phyloP scores from a whole-genome alignment of 2,329 filamentous ascomycete species.

The Chaetomium sp. region DNA sequence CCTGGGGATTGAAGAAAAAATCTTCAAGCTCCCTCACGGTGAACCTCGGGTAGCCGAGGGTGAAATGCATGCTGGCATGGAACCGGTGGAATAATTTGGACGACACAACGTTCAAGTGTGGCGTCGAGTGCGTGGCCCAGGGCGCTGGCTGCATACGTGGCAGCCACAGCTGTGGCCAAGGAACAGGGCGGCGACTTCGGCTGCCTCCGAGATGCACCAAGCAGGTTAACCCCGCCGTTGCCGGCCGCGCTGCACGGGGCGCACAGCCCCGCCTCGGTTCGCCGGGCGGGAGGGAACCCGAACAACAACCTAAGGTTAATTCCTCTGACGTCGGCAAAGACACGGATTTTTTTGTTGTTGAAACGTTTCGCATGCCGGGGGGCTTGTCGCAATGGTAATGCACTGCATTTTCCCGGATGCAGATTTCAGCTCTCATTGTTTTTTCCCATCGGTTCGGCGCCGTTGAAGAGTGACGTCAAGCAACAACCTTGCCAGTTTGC shows the following conservation, averaged over 20 bases:
- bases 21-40: neutral
- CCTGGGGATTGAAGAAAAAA: neutral
- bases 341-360: neutral
- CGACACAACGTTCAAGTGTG: neutral
- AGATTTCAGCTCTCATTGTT: conserved; percentile 12
- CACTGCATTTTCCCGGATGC: neutral
- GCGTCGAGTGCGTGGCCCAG: neutral
- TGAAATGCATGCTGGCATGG: too few species aligned
- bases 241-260: neutral
- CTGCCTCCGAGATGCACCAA: conserved; percentile 9
- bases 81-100: neutral
- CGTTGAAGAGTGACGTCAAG: neutral
- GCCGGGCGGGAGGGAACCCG: neutral
- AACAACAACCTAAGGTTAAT: neutral
- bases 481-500: conserved; percentile 2
- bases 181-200: neutral
- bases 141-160: conserved; percentile 5
- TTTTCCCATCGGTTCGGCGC: neutral
- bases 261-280: neutral
- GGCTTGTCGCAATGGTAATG: neutral
- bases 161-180: conserved; percentile 3
- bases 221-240: neutral
- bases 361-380: neutral
- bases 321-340: neutral
- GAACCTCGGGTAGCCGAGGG: too few species aligned